Conservation (phyloP, 106 monocot genomes). For the Acorus calamus region DNA sequence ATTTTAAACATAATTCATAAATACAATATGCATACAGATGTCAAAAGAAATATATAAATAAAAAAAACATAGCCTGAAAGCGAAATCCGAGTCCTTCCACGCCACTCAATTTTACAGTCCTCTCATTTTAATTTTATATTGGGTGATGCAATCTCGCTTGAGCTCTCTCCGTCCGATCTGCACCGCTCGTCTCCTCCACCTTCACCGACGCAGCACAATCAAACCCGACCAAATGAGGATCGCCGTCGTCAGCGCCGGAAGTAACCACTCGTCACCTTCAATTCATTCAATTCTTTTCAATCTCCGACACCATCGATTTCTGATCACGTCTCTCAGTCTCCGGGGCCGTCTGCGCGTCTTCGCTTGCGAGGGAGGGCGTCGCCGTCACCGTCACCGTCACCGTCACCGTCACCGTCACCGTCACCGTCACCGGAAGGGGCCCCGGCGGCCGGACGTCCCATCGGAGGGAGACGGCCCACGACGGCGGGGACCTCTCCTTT, state of each 20-base stretch:
- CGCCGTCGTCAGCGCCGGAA: slow-evolving; percentile 46
- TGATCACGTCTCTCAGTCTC: slow-evolving; percentile 34
- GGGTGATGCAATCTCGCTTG: too few species aligned
- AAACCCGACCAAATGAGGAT: slow-evolving; percentile 16
- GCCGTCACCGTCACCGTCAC: slow-evolving; percentile 77
- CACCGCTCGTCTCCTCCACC: not conserved
- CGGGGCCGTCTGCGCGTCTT: slow-evolving; percentile 66
- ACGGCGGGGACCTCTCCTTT: slow-evolving; percentile 61
- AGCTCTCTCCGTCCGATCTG: too few species aligned
- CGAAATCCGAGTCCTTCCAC: too few species aligned
- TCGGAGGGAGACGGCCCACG: slow-evolving; percentile 50
- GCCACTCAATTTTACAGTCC: too few species aligned
- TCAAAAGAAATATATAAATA: too few species aligned
- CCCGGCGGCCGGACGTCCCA: slow-evolving; percentile 77
- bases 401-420: slow-evolving; percentile 54
- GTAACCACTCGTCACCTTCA: slow-evolving; percentile 14
- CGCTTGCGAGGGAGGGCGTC: slow-evolving; percentile 46
- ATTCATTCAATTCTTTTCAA: not conserved
- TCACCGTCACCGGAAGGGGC: slow-evolving; percentile 66
- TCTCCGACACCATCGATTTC: not conserved
- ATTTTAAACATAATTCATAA: too few species aligned
- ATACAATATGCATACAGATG: too few species aligned
- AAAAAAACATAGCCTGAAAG: too few species aligned
- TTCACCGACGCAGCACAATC: slow-evolving; percentile 13
- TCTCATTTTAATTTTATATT: too few species aligned